Conservation (phyloP, 768 basidiomycete species). For the Lactifluus volemus region DNA sequence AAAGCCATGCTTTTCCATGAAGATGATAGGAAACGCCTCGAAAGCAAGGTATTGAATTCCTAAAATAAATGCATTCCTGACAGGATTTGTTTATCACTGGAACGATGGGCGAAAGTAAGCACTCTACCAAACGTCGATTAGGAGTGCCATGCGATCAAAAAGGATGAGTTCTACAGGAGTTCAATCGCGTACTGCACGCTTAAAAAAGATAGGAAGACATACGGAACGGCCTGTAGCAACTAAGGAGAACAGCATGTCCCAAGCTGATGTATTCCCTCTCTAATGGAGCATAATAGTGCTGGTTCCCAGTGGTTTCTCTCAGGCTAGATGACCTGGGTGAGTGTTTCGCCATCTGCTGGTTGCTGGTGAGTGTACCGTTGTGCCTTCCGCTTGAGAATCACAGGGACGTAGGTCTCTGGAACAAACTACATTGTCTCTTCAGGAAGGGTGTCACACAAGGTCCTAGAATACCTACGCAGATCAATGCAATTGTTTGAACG, state of each 20-base stretch:
- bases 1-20: constrained; percentile 40
- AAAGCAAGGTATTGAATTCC: constrained; percentile 41
- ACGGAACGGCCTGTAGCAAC: constrained; percentile 71
- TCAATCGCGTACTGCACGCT: neutral
- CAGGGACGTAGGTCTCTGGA: constrained; percentile 64
- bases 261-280: constrained; percentile 44
- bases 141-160: constrained; percentile 65
- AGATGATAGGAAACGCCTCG: constrained; percentile 52
- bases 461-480: constrained; percentile 33
- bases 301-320: constrained; percentile 46
- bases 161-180: constrained; percentile 44
- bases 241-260: constrained; percentile 39
- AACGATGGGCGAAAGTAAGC: neutral
- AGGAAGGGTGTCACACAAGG: neutral
- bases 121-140: constrained; percentile 59
- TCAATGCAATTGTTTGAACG: constrained; percentile 41
- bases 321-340: constrained; percentile 29
- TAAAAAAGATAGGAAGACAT: constrained; percentile 23
- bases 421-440: constrained; percentile 37
- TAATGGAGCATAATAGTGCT: constrained; percentile 46
- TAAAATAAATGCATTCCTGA: constrained; percentile 33
- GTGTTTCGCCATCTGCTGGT: neutral
- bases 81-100: neutral
- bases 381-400: constrained; percentile 54
- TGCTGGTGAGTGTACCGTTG: constrained; percentile 28